These are phyloP conservation scores for Sporothrix schenckii DNA, from an alignment of 2,329 filamentous ascomycete species.

Conservation along the genomic window DNA sequence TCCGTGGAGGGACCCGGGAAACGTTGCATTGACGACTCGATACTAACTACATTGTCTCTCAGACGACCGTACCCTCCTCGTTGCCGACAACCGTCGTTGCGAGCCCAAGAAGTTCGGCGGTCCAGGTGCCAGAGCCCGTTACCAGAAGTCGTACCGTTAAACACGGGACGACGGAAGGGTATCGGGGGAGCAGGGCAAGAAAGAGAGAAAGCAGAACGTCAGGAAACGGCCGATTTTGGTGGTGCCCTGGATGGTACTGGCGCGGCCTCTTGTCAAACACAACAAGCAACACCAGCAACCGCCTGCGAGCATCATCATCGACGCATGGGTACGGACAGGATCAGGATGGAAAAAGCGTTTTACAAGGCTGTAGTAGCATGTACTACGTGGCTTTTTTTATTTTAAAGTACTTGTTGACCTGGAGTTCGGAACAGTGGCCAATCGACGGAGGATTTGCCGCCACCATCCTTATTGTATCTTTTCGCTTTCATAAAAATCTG, in stretches of 20 bases:
- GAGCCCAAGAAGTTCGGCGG: slow-evolving; percentile 98
- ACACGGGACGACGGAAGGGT: not conserved
- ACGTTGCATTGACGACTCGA: not conserved
- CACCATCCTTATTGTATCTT: slow-evolving; percentile 45
- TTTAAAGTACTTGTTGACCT: slow-evolving; percentile 31
- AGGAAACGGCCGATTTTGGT: slow-evolving; percentile 10
- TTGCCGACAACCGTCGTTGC: slow-evolving; percentile 98
- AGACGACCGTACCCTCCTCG: slow-evolving; percentile 67
- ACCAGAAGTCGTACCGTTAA: slow-evolving; percentile 99
- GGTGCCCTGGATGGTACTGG: not conserved
- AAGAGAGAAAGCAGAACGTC: not conserved
- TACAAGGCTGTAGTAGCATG: slow-evolving; percentile 29
- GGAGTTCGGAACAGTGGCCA: slow-evolving; percentile 32
- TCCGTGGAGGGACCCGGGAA: not conserved
- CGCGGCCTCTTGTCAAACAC: not conserved
- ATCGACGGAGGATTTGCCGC: slow-evolving; percentile 37
- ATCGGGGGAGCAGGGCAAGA: not conserved
- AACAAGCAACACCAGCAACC: slow-evolving; percentile 14
- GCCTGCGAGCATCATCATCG: slow-evolving; percentile 9
- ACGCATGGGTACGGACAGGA: slow-evolving; percentile 21
- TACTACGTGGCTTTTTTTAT: slow-evolving; percentile 29
- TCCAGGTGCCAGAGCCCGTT: slow-evolving; percentile 91
- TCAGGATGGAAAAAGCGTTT: slow-evolving; percentile 24
- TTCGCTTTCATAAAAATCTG: slow-evolving; percentile 39
- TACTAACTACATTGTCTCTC: slow-evolving; percentile 8